A percentile compares a stretch with the other conserved stretches of the same genome.
Conservation (phyloP, 2,329 filamentous ascomycete genomes). For the Colletotrichum tamarilloi region DNA sequence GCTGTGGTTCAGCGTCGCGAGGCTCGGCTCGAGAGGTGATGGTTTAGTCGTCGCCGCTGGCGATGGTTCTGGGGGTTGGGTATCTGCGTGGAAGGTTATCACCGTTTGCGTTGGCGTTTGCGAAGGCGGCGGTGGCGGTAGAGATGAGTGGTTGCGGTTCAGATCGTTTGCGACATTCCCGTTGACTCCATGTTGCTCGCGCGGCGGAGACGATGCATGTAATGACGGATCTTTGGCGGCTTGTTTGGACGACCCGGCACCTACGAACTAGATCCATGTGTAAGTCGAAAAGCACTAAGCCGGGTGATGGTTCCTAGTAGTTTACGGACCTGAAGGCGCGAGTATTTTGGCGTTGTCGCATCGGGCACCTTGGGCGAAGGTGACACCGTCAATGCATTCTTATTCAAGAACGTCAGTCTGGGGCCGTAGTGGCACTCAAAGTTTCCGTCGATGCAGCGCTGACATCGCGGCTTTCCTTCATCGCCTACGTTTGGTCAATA, state of each 20-base stretch:
- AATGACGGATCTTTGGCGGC: not conserved
- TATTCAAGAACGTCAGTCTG: constrained; percentile 58
- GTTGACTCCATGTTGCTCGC: not conserved
- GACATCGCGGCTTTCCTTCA: constrained; percentile 60
- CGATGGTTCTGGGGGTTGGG: not conserved
- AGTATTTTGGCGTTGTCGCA: constrained; percentile 24
- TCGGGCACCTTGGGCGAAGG: constrained; percentile 13
- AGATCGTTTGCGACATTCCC: not conserved
- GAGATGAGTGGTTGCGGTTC: not conserved
- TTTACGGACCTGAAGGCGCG: constrained; percentile 35
- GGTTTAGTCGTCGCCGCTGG: not conserved
- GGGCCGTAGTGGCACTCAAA: constrained; percentile 61
- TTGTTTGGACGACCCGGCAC: not conserved
- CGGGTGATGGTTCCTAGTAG: not conserved
- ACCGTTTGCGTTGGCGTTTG: not conserved
- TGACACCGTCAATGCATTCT: constrained; percentile 56
- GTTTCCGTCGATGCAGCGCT: constrained; percentile 57
- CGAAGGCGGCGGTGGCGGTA: not conserved
- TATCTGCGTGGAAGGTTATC: constrained; percentile 5
- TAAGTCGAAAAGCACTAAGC: not conserved
- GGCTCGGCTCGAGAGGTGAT: constrained; percentile 14
- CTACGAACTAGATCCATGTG: constrained; percentile 25
- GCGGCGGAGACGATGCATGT: not conserved
- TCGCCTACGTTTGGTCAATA: constrained; percentile 52
- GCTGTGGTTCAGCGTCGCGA: not conserved